Percentiles rank a stretch among this genome's conserved stretches.
Conservation (phyloP, 1,139 yeast species). For the Scheffersomyces illinoinensis region DNA sequence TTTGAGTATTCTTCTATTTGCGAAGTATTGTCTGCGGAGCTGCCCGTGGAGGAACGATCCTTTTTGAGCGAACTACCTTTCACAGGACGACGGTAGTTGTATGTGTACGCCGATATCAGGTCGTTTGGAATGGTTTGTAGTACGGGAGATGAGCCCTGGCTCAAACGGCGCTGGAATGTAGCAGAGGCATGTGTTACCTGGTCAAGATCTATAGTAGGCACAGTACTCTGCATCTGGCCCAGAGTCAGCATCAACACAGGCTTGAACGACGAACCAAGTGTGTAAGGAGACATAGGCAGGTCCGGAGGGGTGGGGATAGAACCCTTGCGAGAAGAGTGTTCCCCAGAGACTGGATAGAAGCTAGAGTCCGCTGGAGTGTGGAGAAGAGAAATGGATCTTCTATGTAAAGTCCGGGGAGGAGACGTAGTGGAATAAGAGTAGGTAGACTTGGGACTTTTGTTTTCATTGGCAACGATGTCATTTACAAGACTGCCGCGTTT, state of each 20-base stretch:
- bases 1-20: background rate
- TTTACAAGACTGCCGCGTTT: too few species aligned
- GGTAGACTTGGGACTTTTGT: conserved; percentile 7
- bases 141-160: background rate
- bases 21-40: background rate
- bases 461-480: background rate
- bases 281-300: conserved; percentile 4
- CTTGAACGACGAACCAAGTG: background rate
- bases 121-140: background rate
- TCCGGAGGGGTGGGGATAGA: conserved; percentile 3
- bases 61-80: background rate
- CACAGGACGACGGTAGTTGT: background rate
- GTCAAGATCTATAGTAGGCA: conserved; percentile 10
- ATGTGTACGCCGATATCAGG: background rate
- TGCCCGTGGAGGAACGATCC: background rate
- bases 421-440: conserved; percentile 2
- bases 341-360: background rate
- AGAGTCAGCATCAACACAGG: background rate
- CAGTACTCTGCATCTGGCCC: background rate
- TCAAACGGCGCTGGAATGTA: conserved; percentile 5
- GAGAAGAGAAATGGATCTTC: background rate
- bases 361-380: conserved; percentile 2
- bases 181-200: conserved; percentile 9
- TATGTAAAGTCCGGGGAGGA: conserved; percentile 3
- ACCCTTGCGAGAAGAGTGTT: background rate